phyloP scores from a whole-genome alignment of 306 rosid genomes.

The Fagus crenata region DNA sequence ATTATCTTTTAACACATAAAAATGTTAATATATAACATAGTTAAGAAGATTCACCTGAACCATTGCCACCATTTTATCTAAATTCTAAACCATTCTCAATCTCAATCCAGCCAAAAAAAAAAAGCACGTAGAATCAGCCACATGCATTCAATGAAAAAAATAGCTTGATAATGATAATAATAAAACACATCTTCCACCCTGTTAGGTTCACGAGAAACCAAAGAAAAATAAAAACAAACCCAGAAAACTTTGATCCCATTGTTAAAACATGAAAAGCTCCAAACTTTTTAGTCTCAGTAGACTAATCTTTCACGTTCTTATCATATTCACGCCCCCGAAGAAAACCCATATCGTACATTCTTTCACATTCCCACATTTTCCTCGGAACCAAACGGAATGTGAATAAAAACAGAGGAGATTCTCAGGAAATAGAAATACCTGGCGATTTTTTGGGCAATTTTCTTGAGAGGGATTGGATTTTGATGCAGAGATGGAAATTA shows the following conservation, averaged over 20 bases:
- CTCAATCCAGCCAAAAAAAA: not conserved
- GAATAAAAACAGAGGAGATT: not conserved
- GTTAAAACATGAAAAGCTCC: not conserved
- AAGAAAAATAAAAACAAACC: not conserved
- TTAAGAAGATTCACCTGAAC: not conserved
- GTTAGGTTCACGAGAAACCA: not conserved
- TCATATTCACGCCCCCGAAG: not conserved
- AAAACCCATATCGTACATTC: not conserved
- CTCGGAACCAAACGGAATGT: not conserved
- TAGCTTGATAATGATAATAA: not conserved
- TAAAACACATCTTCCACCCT: not conserved
- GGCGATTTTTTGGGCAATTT: too few relatives aligned
- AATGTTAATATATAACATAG: too few relatives aligned
- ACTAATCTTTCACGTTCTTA: not conserved
- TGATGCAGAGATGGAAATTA: too few relatives aligned
- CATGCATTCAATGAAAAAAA: not conserved
- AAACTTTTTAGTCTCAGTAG: not conserved
- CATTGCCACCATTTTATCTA: not conserved
- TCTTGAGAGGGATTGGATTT: too few relatives aligned
- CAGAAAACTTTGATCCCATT: not conserved
- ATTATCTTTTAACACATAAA: too few relatives aligned
- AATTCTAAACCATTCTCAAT: not conserved
- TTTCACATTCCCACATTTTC: not conserved
- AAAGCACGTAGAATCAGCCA: not conserved
- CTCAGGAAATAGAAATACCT: constrained; percentile 9